Evolutionary conservation across 2,329 filamentous ascomycete genomes (phyloP).

Genomic region (Iodosphaeria phyllophila): DNA sequence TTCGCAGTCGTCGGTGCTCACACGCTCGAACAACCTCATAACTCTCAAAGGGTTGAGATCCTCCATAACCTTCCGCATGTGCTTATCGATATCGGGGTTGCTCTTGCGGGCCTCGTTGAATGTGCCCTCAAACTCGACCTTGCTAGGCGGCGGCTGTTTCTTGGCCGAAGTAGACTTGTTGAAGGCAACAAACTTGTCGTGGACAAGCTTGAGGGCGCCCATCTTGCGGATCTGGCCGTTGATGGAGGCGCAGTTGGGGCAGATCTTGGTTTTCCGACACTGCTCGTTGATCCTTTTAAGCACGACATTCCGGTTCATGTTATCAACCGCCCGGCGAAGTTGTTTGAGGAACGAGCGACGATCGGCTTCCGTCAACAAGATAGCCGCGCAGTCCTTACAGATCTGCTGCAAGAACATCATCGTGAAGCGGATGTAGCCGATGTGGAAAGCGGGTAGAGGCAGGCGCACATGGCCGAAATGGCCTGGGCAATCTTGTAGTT

Average conservation of each 20-base stretch:
- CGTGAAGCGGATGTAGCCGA: slow-evolving; percentile 87
- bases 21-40: slow-evolving; percentile 78
- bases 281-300: slow-evolving; percentile 78
- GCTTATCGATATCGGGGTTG: slow-evolving; percentile 74
- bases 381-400: slow-evolving; percentile 81
- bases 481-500: slow-evolving; percentile 71
- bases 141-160: slow-evolving; percentile 67
- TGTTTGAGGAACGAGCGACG: slow-evolving; percentile 62
- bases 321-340: slow-evolving; percentile 70
- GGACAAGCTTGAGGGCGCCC: slow-evolving; percentile 78
- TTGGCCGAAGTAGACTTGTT: slow-evolving; percentile 76
- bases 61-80: slow-evolving; percentile 81
- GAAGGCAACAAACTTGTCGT: slow-evolving; percentile 80
- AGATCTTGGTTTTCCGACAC: slow-evolving; percentile 71
- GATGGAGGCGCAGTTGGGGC: slow-evolving; percentile 60
- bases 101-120: slow-evolving; percentile 62
- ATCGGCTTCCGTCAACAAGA: slow-evolving; percentile 67
- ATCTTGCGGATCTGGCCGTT: slow-evolving; percentile 90
- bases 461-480: slow-evolving; percentile 91
- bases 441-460: slow-evolving; percentile 82
- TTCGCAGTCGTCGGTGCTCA: slow-evolving; percentile 73
- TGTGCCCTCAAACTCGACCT: slow-evolving; percentile 69
- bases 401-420: slow-evolving; percentile 87
- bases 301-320: slow-evolving; percentile 64
- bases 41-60: slow-evolving; percentile 82